Base-by-base conservation (phyloP, 495 filamentous ascomycete genomes). In the Darksidea phi region DNA sequence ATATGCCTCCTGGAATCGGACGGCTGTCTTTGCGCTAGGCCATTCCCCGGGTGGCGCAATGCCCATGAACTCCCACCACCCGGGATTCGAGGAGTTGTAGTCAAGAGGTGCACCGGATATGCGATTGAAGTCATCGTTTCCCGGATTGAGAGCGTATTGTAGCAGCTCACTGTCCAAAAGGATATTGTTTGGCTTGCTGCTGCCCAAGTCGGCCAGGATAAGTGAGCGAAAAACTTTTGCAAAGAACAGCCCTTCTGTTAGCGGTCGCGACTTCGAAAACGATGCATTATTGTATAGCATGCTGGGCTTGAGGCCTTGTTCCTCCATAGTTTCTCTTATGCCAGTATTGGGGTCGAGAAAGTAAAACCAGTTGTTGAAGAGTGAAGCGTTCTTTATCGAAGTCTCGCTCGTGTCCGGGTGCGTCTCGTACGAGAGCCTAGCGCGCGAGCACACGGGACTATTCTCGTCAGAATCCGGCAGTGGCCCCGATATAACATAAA, bases 181-280 rank as follows among this genome's bases (percentile, higher is more conserved):
- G 15, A 63, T 38, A 28, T 63, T 63, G 8, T 21, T 13, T 28
- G 60, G 26, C 32, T 63, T 7, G 18, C 24, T 26, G 34, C 57
- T 63, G 23, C 60, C 60, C 24, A 63, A 38, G 48, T 63, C 60
- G n/a, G 32, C 52, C 15, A 63, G 60, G 52, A 63, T 28, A 13
- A 57, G 20, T 20, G 60, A 63, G 13, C 52, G 60, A 38, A 57
- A 57, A 25, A 63, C 36, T 37, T 57, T 63, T 21, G 37, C 28
- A 6, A 47, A 57, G 23, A 57, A 34, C n/a, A 57, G 23, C n/a
- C 20, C 52, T 32, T 63, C 60, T 32, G 60, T 63, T 13, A 63
- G 32, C 15, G 60, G 60, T 11, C 60, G 52, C 8, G 60, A 63
- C 43, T 46, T 13, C 13, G 23, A 6, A 38, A 49, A 57, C 7